Base-by-base conservation (phyloP, 169 alveolate genomes). In the Plasmodium blacklocki region DNA sequence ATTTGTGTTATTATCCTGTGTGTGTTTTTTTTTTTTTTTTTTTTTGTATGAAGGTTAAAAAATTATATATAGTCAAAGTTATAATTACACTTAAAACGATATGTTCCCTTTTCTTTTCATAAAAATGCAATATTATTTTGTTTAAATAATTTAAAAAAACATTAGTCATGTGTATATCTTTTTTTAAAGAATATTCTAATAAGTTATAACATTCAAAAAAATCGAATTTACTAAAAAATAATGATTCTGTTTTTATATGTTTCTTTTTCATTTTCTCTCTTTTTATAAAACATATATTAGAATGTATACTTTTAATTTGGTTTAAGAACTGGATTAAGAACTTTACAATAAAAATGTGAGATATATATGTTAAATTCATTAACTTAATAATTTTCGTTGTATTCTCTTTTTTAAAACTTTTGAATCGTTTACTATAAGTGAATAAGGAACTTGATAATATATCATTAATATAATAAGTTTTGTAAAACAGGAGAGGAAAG, bases 21-120 rank as follows among this genome's bases (percentile, higher is more conserved):
- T 6, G 29, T 32, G 4, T 32, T 32, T 32, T 5, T 32, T 32
- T 32, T 32, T 18, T 50, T 19, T 12, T 43, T 45, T 66, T 54
- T 60, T 58, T 56, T 45, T 49, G 23, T 52, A 58, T 23, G 14
- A 54, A 63, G 2, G 74, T 56, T 68, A 83, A 32, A 14, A 83
- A 83, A 14, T 83, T 83, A 19, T 83, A 83, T 11, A 83, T 83
- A n/a, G 85, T 83, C 47, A 83, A 49, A 14, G 91, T 68, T 26
- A 83, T 39, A 3, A 83, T 83, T 11, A 59, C 64, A 62, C 91
- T 83, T 43, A 83, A 21, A 15, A 83, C 83, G 0, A 83, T 15
- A 23, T 58, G 68, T 68, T 83, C 91, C 59, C 91, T 83, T 68
- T 68, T 83, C 43, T 73, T 83, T 68, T 83, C 91, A 72, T 68